phyloP scores from a whole-genome alignment of 495 filamentous ascomycete genomes.

The Bryoglossum gracile region DNA sequence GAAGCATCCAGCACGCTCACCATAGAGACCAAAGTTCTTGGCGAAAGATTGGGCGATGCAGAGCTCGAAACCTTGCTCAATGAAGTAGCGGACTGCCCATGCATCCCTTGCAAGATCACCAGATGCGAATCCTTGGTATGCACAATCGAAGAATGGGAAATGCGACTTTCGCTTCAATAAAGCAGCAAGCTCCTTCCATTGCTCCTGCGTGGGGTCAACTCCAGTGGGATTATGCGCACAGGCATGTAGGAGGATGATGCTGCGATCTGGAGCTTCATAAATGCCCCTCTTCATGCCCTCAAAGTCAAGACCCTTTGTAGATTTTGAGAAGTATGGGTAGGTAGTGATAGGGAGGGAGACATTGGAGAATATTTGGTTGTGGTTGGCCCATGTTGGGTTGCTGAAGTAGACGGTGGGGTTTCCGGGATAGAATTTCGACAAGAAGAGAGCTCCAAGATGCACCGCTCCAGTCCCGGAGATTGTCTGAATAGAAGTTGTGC shows the following conservation, averaged over 20 bases:
- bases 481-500: slow-evolving; percentile 67
- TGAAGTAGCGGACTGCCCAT: slow-evolving; percentile 86
- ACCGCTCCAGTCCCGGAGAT: slow-evolving; percentile 91
- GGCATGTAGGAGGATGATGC: slow-evolving; percentile 86
- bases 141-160: slow-evolving; percentile 98
- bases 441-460: slow-evolving; percentile 81
- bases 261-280: slow-evolving; percentile 60
- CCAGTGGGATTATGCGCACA: slow-evolving; percentile 98
- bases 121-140: slow-evolving; percentile 97
- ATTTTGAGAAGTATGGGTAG: slow-evolving; percentile 88
- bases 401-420: slow-evolving; percentile 78
- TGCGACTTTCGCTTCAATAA: slow-evolving; percentile 67
- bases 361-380: slow-evolving; percentile 97
- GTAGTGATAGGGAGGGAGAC: slow-evolving; percentile 66
- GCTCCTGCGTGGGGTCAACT: slow-evolving; percentile 87
- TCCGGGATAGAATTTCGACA: slow-evolving; percentile 65
- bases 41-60: slow-evolving; percentile 94
- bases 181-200: slow-evolving; percentile 84
- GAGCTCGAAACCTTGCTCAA: slow-evolving; percentile 92
- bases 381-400: slow-evolving; percentile 95
- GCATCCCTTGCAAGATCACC: slow-evolving; percentile 80
- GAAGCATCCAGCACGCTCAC: slow-evolving; percentile 93
- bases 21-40: slow-evolving; percentile 98
- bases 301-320: slow-evolving; percentile 88
- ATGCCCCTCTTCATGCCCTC: slow-evolving; percentile 72